Evolutionary conservation across 345 rosid species (phyloP).

Genomic region (Salix brachista): DNA sequence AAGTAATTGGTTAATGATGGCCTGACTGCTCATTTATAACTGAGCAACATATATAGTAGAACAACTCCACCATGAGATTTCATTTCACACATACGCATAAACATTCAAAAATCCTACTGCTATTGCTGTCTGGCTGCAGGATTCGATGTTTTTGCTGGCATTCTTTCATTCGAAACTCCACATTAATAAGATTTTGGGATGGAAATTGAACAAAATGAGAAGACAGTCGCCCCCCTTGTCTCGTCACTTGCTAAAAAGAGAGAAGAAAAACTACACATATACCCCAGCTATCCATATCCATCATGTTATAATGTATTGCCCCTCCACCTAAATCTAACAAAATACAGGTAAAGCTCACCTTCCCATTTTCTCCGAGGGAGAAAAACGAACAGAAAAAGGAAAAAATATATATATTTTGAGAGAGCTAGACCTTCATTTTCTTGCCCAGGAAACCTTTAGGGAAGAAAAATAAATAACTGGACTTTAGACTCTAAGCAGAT

Average conservation of each 20-base stretch:
- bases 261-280: conserved; percentile 39
- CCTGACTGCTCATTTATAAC: neutral
- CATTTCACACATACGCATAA: neutral
- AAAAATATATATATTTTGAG: conserved; percentile 5
- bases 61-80: neutral
- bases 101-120: neutral
- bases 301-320: conserved; percentile 31
- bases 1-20: neutral
- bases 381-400: neutral
- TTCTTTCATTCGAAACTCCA: neutral
- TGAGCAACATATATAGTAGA: neutral
- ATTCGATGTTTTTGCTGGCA: neutral
- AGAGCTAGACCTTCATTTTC: conserved; percentile 26
- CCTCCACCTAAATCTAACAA: conserved; percentile 38
- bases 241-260: conserved; percentile 18
- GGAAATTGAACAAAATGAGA: conserved; percentile 14
- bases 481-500: conserved; percentile 68
- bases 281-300: conserved; percentile 29
- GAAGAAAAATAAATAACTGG: neutral
- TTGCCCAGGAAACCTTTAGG: conserved; percentile 12
- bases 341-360: conserved; percentile 27
- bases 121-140: too few relatives aligned
- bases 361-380: conserved; percentile 20
- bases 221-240: conserved; percentile 21
- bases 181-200: conserved; percentile 1